Base-by-base conservation (phyloP, 1,284 basidiomycete genomes). In the Filobasidium uniguttulatum region DNA sequence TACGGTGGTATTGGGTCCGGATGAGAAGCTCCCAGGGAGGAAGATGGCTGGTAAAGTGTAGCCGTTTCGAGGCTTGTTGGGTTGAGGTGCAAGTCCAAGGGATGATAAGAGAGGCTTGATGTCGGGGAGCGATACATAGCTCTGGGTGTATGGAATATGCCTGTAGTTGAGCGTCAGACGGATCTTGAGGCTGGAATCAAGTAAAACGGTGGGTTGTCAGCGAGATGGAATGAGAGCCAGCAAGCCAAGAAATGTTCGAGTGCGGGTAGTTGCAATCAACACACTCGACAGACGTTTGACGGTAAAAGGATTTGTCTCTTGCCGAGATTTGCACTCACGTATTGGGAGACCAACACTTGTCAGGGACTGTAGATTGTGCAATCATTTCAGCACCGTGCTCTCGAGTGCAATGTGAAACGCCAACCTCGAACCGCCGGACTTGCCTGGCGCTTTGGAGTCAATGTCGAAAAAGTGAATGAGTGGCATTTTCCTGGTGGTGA, bases 81-180 rank as follows among this genome's bases (percentile, higher is more conserved):
- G 14, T 23, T 49, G 22, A 4, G 30, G 30, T 12, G 41, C 17
- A 34, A 46, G 44, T n/a, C 46, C 44, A 30, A 48, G 45, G 5
- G 53, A 53, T 19, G 44, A 17, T 22, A 55, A 35, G 3, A 56
- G 10, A n/a, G 47, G 29, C 3, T 33, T 34, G 33, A 58, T 58
- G 48, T 58, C 57, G 2, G 57, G 57, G 49, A 56, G 56, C 5
- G 55, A 56, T 34, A 58, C 19, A 37, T 46, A 55, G 15, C 44
- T 36, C 25, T 55, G 33, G 2, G 44, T 47, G 46, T 56, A 58
- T 0, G 53, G 53, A 10, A 56, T 54, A 0, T 29, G 25, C 33
- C 50, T 56, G 44, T 49, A 52, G 43, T 56, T 56, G 20, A 58
- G 52, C 0, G 49, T 29, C 8, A 56, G 35, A 1, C 57, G 38